Percentiles rank a stretch among this genome's conserved stretches.
These are phyloP conservation scores for Leishmania martiniquensis DNA, from an alignment of 208 protist species.

Conservation along the genomic window DNA sequence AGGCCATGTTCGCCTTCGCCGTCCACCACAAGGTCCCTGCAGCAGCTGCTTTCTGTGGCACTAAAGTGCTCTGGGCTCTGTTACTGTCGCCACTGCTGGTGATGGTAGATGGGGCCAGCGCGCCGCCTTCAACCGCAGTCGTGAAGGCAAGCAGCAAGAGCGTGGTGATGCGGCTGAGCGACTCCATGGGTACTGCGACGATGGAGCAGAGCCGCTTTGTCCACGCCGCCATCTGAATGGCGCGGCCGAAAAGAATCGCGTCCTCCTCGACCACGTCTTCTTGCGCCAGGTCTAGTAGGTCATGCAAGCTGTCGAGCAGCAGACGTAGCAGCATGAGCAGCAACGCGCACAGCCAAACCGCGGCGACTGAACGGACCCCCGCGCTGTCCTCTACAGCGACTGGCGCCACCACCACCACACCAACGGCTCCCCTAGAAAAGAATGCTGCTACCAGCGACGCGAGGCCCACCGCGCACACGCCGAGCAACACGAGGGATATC, in stretches of 20 bases:
- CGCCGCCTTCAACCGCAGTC: constrained; percentile 7
- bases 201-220: constrained; percentile 19
- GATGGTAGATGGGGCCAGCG: background rate
- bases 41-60: background rate
- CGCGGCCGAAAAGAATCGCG: constrained; percentile 54
- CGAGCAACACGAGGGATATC: background rate
- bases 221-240: constrained; percentile 20
- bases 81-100: background rate
- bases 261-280: constrained; percentile 62
- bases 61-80: background rate
- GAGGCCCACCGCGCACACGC: background rate
- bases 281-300: constrained; percentile 18
- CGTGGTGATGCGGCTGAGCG: constrained; percentile 28
- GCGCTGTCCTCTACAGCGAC: background rate
- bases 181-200: constrained; percentile 25
- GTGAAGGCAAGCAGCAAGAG: constrained; percentile 15
- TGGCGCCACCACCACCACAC: background rate
- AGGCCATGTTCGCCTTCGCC: background rate
- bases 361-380: background rate
- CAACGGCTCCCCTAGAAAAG: constrained; percentile 2
- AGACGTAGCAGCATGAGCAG: constrained; percentile 22
- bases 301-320: constrained; percentile 9
- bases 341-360: constrained; percentile 14
- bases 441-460: constrained; percentile 20
- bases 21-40: background rate